Base-by-base conservation (phyloP, 2,329 filamentous ascomycete species). In the Aspergillus pseudotamarii region DNA sequence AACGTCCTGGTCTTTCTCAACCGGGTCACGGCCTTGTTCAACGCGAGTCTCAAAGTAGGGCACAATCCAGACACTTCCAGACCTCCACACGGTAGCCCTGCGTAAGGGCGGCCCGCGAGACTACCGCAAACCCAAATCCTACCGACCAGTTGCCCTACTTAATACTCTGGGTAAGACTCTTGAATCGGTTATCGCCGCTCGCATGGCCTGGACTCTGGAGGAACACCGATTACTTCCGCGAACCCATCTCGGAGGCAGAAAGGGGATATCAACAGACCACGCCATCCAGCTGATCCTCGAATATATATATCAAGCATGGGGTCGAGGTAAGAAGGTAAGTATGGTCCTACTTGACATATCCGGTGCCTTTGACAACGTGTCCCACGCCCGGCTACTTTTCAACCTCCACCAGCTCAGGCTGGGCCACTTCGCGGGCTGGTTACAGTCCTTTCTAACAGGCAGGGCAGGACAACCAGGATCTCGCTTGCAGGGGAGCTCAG, bases 81-180 rank as follows among this genome's bases (percentile, higher is more conserved):
- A 26, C 23, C 6, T 65, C 53, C 1, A 58, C 36, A 65, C 46
- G 14, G 60, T 63, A 0, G 63, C 62, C 4, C 60, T 65, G 3
- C 53, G 60, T 4, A 65, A 65, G n/a, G 55, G 26, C 10, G 57
- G 41, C 1, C 34, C 51, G 6, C 34, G 53, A 0, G 63, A 69
- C 54, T 67, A 63, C 34, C 43, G 46, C 5, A 2, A 58, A 1
- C 56, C 61, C 0, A 69, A 67, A 43, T 63, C 60, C 16, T 69
- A 69, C 41, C 48, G 64, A 4, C 63, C 48, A 19, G 58, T 69
- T 6, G 61, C 64, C 12, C 50, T 69, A 1, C 63, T 69, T 32
- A 59, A 64, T 48, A 65, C 60, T 3, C 6, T 69, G 23, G 61
- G 61, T 0, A 69, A 69, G 51, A 38, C 62, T 0, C 59, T 69